Percentiles rank a stretch among this genome's conserved stretches.
These are phyloP conservation scores for Amylocarpus encephaloides DNA, from an alignment of 2,329 filamentous ascomycete genomes.

Conservation along the genomic window DNA sequence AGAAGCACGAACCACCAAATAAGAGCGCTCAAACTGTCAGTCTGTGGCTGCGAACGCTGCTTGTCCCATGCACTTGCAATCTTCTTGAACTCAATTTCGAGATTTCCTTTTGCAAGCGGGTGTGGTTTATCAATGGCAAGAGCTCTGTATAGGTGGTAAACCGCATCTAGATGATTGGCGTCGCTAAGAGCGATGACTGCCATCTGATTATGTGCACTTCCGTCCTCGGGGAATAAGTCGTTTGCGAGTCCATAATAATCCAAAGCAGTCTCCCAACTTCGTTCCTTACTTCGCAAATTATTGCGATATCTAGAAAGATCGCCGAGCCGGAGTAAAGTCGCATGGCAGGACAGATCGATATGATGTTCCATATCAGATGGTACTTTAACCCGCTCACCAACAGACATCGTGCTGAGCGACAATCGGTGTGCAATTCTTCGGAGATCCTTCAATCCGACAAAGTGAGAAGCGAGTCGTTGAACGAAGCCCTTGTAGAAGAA, in stretches of 20 bases:
- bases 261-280: conserved; percentile 72
- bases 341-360: conserved; percentile 70
- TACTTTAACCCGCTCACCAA: conserved; percentile 21
- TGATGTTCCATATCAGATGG: conserved; percentile 31
- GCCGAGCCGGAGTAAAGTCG: conserved; percentile 77
- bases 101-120: conserved; percentile 65
- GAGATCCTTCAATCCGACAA: conserved; percentile 33
- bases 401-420: conserved; percentile 22
- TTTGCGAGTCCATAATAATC: conserved; percentile 81
- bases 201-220: conserved; percentile 82
- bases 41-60: conserved; percentile 18
- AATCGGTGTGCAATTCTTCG: conserved; percentile 29
- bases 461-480: conserved; percentile 62
- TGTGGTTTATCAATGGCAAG: conserved; percentile 69
- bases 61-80: conserved; percentile 51
- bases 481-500: conserved; percentile 85
- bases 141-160: conserved; percentile 86
- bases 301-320: conserved; percentile 83
- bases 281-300: conserved; percentile 62
- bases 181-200: conserved; percentile 78
- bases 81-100: conserved; percentile 73
- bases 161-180: conserved; percentile 72
- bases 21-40: conserved; percentile 47
- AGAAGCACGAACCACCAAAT: conserved; percentile 78
- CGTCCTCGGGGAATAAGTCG: conserved; percentile 70